Evolutionary conservation across 345 rosid species (phyloP).

Genomic region (Viola odorata): DNA sequence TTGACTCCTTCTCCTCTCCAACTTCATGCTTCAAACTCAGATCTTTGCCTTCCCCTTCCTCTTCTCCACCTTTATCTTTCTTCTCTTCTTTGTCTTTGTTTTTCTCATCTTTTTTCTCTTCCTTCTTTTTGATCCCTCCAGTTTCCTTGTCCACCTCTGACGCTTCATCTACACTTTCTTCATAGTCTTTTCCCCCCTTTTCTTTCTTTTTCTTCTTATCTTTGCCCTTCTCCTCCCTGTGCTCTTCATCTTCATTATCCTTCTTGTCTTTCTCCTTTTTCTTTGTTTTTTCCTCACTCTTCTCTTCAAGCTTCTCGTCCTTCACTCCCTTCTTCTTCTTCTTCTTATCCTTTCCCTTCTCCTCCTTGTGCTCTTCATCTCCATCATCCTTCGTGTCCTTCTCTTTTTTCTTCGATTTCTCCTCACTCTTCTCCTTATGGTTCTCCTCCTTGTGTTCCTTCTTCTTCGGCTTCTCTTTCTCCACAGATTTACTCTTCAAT

Average conservation of each 20-base stretch:
- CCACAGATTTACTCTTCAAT: conserved; percentile 48
- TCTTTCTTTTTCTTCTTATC: conserved; percentile 6
- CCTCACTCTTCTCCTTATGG: conserved; percentile 7
- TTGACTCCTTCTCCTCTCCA: conserved; percentile 5
- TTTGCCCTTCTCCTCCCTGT: conserved; percentile 4
- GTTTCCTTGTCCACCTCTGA: background rate
- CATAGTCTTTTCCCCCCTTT: background rate
- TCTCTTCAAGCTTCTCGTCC: conserved; percentile 7
- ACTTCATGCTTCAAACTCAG: conserved; percentile 1
- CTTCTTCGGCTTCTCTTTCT: conserved; percentile 41
- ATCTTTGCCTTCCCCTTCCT: conserved; percentile 1
- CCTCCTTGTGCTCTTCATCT: background rate
- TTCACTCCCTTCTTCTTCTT: conserved; percentile 3
- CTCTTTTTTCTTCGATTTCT: conserved; percentile 5
- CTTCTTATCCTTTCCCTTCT: conserved; percentile 4
- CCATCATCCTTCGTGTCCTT: conserved; percentile 4
- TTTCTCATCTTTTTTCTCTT: background rate
- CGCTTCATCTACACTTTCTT: background rate
- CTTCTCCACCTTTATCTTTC: background rate
- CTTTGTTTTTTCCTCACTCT: conserved; percentile 2
- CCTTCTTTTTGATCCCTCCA: conserved; percentile 3
- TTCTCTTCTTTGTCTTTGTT: background rate
- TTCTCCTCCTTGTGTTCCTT: conserved; percentile 9
- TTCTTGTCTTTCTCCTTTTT: conserved; percentile 10
- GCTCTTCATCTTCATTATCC: background rate